Percentiles rank a stretch among this genome's conserved stretches.
Evolutionary conservation across 1,139 yeast species (phyloP).

Genomic region (Geotrichum cucujoidarum): DNA sequence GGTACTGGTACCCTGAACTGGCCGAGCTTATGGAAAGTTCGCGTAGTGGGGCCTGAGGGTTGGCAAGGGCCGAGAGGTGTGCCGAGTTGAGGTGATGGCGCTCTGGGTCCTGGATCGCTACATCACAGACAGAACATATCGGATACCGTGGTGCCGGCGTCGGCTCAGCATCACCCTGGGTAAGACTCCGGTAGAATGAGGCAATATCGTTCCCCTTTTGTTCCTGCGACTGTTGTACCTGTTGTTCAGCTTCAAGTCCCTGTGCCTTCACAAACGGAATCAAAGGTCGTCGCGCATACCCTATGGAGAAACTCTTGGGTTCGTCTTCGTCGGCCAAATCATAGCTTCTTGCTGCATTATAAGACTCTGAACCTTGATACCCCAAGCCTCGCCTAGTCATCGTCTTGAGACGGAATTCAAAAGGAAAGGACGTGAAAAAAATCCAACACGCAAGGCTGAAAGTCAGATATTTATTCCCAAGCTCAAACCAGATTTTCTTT

Average conservation of each 20-base stretch:
- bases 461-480: background rate
- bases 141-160: background rate
- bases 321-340: background rate
- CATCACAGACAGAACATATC: constrained; percentile 20
- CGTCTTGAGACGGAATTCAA: background rate
- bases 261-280: constrained; percentile 13
- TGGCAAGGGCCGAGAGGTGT: constrained; percentile 20
- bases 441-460: background rate
- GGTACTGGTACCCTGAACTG: constrained; percentile 24
- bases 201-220: constrained; percentile 2
- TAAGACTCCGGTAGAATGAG: constrained; percentile 10
- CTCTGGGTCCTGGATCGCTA: constrained; percentile 16
- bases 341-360: no score
- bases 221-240: background rate
- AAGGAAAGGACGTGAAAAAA: background rate
- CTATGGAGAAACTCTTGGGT: constrained; percentile 9
- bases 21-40: constrained; percentile 16
- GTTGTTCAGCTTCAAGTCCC: background rate
- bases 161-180: background rate
- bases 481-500: background rate
- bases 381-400: background rate
- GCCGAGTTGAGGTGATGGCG: constrained; percentile 21
- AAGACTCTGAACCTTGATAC: background rate
- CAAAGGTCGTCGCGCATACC: constrained; percentile 10
- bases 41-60: constrained; percentile 19